A percentile compares a stretch with the other conserved stretches of the same genome.
phyloP scores from a whole-genome alignment of 306 rosid genomes.

The Alnus glutinosa region DNA sequence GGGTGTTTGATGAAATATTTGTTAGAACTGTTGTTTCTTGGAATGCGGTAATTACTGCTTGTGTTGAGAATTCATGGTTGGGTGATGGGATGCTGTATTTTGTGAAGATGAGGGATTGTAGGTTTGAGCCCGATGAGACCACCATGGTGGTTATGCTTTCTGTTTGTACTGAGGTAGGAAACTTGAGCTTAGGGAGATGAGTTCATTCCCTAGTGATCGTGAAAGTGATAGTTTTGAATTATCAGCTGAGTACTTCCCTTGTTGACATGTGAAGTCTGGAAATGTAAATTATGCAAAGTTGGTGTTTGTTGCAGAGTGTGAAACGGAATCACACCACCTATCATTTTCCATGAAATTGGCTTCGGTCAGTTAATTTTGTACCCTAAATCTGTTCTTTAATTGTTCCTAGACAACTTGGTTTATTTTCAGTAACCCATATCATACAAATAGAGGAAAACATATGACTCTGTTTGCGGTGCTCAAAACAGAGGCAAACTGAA shows the following conservation, averaged over 20 bases:
- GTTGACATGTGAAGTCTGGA: slow-evolving; percentile 90
- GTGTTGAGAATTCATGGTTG: slow-evolving; percentile 60
- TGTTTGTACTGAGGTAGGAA: slow-evolving; percentile 73
- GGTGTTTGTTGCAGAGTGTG: slow-evolving; percentile 43
- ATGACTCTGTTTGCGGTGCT: too few species aligned
- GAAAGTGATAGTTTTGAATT: slow-evolving; percentile 62
- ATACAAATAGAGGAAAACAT: too few species aligned
- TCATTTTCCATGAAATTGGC: not conserved
- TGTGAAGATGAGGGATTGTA: slow-evolving; percentile 57
- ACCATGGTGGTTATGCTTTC: slow-evolving; percentile 75
- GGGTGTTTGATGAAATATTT: slow-evolving; percentile 72
- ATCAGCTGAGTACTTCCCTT: slow-evolving; percentile 74
- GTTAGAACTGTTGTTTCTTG: slow-evolving; percentile 74
- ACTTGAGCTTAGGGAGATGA: slow-evolving; percentile 76
- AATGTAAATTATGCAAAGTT: slow-evolving; percentile 49
- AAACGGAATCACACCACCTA: not conserved
- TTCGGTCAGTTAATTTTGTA: not conserved
- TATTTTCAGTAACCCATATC: not conserved
- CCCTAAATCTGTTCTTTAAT: not conserved
- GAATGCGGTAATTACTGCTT: slow-evolving; percentile 72
- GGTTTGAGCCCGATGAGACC: slow-evolving; percentile 79
- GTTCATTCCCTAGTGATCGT: slow-evolving; percentile 61
- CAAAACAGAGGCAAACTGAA: too few species aligned
- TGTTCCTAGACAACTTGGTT: not conserved
- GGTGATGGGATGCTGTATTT: slow-evolving; percentile 57